phyloP scores from a whole-genome alignment of 352 stramenopile genomes.

The Blastocystis sp. region DNA sequence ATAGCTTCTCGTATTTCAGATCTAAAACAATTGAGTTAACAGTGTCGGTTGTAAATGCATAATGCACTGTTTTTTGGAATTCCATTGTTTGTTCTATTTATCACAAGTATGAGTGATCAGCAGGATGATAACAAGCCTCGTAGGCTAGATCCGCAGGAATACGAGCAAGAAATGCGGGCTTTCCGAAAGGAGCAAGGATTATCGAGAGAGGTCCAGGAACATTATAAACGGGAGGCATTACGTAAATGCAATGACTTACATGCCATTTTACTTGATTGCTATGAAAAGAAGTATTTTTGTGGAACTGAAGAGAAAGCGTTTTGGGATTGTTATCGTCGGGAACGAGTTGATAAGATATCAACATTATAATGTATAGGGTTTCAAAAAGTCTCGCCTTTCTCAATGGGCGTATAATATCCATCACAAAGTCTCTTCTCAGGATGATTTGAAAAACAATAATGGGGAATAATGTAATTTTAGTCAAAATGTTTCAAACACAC shows the following conservation, averaged over 20 bases:
- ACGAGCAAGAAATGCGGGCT: slow-evolving; percentile 5
- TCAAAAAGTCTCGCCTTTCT: slow-evolving; percentile 11
- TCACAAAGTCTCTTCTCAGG: background rate
- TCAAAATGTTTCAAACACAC: background rate
- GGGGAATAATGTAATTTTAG: slow-evolving; percentile 29
- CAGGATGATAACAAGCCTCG: background rate
- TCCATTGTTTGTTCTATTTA: background rate
- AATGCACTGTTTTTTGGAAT: background rate
- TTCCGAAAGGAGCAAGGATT: slow-evolving; percentile 20
- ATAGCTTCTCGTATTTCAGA: slow-evolving; percentile 51
- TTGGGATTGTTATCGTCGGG: slow-evolving; percentile 47
- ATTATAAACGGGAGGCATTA: slow-evolving; percentile 39
- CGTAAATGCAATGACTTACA: slow-evolving; percentile 50
- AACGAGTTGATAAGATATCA: background rate
- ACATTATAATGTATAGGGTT: background rate
- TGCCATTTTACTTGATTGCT: slow-evolving; percentile 7
- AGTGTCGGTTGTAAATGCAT: background rate
- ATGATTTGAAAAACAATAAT: background rate
- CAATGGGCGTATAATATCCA: slow-evolving; percentile 1
- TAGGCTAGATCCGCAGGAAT: background rate
- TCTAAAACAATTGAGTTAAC: slow-evolving; percentile 10
- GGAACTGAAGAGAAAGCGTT: slow-evolving; percentile 50
- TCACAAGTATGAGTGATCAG: background rate
- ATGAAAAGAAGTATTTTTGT: slow-evolving; percentile 57
- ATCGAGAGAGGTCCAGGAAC: slow-evolving; percentile 25